phyloP scores from a whole-genome alignment of 805 yeast species.

The Saturnispora ahearnii region DNA sequence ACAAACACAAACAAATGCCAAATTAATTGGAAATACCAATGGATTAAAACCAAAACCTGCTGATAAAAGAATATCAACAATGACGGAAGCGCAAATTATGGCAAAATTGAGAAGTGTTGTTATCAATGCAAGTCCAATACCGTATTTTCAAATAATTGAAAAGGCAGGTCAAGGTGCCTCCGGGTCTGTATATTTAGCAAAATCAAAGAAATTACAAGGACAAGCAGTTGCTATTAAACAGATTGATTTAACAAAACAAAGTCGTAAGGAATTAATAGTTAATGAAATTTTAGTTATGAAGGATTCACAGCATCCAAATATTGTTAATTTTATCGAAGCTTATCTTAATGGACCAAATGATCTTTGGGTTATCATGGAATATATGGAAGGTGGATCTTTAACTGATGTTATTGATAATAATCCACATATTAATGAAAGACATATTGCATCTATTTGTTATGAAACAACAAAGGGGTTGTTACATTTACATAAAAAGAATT shows the following conservation, averaged over 20 bases:
- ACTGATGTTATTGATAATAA: slow-evolving; percentile 94
- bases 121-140: slow-evolving; percentile 76
- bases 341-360: slow-evolving; percentile 72
- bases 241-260: slow-evolving; percentile 86
- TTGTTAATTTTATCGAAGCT: slow-evolving; percentile 90
- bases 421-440: slow-evolving; percentile 68
- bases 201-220: slow-evolving; percentile 40
- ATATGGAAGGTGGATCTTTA: slow-evolving; percentile 97
- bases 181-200: slow-evolving; percentile 89
- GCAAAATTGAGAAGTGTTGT: slow-evolving; percentile 77
- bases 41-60: slow-evolving; percentile 16
- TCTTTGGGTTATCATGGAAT: slow-evolving; percentile 99
- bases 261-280: slow-evolving; percentile 88
- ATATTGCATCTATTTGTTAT: slow-evolving; percentile 82
- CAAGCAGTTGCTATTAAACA: slow-evolving; percentile 90
- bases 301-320: slow-evolving; percentile 88
- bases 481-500: slow-evolving; percentile 83
- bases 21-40: slow-evolving; percentile 8
- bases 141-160: slow-evolving; percentile 64
- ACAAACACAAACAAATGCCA: slow-evolving; percentile 18
- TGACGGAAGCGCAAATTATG: slow-evolving; percentile 85
- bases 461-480: slow-evolving; percentile 89
- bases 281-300: slow-evolving; percentile 96
- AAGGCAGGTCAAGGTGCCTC: slow-evolving; percentile 97
- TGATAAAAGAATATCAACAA: slow-evolving; percentile 46